Evolutionary conservation across 805 yeast genomes (phyloP).

Genomic region (Scheffersomyces ergatensis): DNA sequence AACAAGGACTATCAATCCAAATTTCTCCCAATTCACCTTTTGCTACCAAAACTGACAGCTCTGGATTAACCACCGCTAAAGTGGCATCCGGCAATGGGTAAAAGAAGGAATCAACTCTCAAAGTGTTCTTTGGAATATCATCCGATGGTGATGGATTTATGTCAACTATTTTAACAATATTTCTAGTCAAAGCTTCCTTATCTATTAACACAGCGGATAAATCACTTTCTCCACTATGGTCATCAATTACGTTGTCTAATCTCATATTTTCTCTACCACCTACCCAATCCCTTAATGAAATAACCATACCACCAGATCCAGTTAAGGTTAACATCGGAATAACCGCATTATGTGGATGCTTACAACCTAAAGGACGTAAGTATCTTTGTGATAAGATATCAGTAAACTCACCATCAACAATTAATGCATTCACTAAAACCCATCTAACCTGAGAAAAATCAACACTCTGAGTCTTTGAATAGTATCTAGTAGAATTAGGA

Average conservation of each 20-base stretch:
- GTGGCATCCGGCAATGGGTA: constrained; percentile 94
- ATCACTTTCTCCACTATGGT: constrained; percentile 27
- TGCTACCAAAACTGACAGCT: constrained; percentile 70
- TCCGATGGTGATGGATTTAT: constrained; percentile 52
- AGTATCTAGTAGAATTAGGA: constrained; percentile 82
- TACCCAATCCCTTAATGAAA: constrained; percentile 89
- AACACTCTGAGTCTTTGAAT: constrained; percentile 68
- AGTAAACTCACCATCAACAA: constrained; percentile 90
- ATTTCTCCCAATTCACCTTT: constrained; percentile 89
- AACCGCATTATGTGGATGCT: constrained; percentile 67
- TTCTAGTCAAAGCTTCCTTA: constrained; percentile 68
- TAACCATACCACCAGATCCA: constrained; percentile 95
- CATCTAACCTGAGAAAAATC: constrained; percentile 80
- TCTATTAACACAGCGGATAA: constrained; percentile 70
- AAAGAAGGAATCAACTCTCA: constrained; percentile 89
- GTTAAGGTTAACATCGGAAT: constrained; percentile 86
- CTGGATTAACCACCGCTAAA: constrained; percentile 91
- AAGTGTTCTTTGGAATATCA: constrained; percentile 32
- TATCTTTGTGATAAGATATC: constrained; percentile 87
- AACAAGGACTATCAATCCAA: constrained; percentile 93
- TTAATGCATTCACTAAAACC: constrained; percentile 85
- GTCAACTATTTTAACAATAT: constrained; percentile 65
- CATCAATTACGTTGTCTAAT: constrained; percentile 34
- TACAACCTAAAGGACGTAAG: constrained; percentile 87
- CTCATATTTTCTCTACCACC: constrained; percentile 60